These are phyloP conservation scores for Cadophora sp. DNA, from an alignment of 2,329 filamentous ascomycete genomes.

Conservation along the genomic window DNA sequence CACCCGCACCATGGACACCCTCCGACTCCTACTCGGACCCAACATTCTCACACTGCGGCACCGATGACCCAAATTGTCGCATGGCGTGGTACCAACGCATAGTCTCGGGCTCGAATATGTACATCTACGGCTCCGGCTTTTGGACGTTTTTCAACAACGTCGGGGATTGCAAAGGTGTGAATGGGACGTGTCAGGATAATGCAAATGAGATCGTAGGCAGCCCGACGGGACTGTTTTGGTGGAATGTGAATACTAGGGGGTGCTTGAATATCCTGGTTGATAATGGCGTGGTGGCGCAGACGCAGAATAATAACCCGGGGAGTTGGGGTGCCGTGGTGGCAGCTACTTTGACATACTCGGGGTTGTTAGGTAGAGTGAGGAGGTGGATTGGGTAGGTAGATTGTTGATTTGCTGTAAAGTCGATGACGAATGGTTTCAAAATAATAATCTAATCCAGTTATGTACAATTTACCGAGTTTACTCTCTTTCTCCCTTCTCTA, in stretches of 20 bases:
- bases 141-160: background rate
- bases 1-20: background rate
- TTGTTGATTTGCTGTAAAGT: too few species aligned
- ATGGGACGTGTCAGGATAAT: background rate
- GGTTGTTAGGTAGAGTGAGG: background rate
- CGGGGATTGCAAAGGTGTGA: background rate
- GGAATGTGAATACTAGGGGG: background rate
- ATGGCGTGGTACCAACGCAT: background rate
- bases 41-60: background rate
- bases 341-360: background rate
- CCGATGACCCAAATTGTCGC: background rate
- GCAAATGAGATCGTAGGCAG: background rate
- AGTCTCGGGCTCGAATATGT: background rate
- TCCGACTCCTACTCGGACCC: background rate
- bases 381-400: too few species aligned
- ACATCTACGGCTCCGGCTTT: background rate
- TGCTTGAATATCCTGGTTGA: background rate
- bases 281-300: background rate
- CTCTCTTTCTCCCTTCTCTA: too few species aligned
- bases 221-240: background rate
- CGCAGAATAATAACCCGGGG: background rate
- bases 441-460: too few species aligned
- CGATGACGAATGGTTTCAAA: too few species aligned
- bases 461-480: too few species aligned
- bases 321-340: background rate